Percentiles rank a stretch among this genome's conserved stretches.
Evolutionary conservation across 1,139 yeast genomes (phyloP).

Genomic region (Saccharomycopsis hybrid): DNA sequence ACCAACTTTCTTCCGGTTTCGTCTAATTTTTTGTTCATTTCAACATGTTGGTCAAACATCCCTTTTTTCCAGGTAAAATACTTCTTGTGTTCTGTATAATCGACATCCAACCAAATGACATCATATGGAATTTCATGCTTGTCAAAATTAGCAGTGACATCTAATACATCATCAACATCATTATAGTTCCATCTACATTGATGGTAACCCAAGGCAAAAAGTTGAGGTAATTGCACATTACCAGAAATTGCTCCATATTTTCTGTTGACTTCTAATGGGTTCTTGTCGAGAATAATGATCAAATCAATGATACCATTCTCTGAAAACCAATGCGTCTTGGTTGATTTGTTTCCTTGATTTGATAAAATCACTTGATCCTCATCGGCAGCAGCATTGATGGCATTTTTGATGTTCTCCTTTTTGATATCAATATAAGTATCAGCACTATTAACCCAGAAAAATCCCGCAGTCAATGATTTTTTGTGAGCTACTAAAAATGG

Average conservation of each 20-base stretch:
- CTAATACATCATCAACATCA: slow-evolving; percentile 75
- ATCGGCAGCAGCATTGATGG: slow-evolving; percentile 14
- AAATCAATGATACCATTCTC: slow-evolving; percentile 83
- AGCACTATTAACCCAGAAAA: slow-evolving; percentile 91
- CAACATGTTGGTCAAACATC: slow-evolving; percentile 66
- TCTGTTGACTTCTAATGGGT: slow-evolving; percentile 53
- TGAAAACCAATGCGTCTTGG: slow-evolving; percentile 83
- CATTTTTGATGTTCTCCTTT: slow-evolving; percentile 32
- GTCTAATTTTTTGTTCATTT: slow-evolving; percentile 59
- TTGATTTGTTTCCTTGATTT: slow-evolving; percentile 23
- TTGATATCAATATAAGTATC: slow-evolving; percentile 83
- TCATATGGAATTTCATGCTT: slow-evolving; percentile 75
- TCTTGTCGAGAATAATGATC: slow-evolving; percentile 56
- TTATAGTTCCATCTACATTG: slow-evolving; percentile 98
- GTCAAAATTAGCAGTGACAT: slow-evolving; percentile 66
- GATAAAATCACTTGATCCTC: slow-evolving; percentile 1
- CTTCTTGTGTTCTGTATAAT: slow-evolving; percentile 77
- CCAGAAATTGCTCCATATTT: slow-evolving; percentile 77
- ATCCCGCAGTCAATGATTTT: slow-evolving; percentile 55
- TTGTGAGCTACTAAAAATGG: slow-evolving; percentile 77
- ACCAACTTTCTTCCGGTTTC: slow-evolving; percentile 76
- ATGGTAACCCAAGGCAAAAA: slow-evolving; percentile 83
- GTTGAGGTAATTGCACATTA: slow-evolving; percentile 63
- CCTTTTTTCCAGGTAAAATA: slow-evolving; percentile 87
- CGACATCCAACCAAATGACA: slow-evolving; percentile 92